Percentiles rank a stretch among this genome's conserved stretches.
phyloP scores from a whole-genome alignment of 371 early-diverging fungal species.

The Vairimorpha ceranae region DNA sequence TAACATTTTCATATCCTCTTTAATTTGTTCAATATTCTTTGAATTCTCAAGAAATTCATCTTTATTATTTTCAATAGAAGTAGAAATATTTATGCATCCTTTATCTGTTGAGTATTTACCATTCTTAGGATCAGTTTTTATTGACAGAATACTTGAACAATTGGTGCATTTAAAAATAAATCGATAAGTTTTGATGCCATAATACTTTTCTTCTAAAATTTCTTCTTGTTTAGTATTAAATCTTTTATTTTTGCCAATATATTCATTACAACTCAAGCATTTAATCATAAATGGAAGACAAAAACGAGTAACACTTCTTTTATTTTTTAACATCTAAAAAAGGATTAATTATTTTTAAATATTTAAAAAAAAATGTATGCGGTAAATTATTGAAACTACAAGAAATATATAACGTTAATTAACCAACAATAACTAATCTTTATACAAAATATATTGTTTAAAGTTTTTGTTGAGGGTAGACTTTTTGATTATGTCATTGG shows the following conservation, averaged over 20 bases:
- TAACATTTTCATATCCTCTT: not conserved
- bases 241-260: constrained; percentile 85
- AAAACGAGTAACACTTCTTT: constrained; percentile 57
- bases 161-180: constrained; percentile 87
- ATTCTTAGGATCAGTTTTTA: constrained; percentile 90
- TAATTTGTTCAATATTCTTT: not conserved
- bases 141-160: constrained; percentile 85
- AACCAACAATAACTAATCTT: not conserved
- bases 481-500: too few species aligned
- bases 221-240: constrained; percentile 75
- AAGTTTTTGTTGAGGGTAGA: too few species aligned
- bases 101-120: constrained; percentile 82
- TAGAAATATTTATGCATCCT: constrained; percentile 62
- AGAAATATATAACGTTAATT: too few species aligned
- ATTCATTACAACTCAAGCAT: constrained; percentile 79
- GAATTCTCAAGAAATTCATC: not conserved
- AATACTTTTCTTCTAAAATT: constrained; percentile 72
- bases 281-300: constrained; percentile 93
- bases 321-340: not conserved
- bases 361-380: too few species aligned
- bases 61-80: not conserved
- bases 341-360: not conserved
- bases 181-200: constrained; percentile 75
- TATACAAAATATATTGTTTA: too few species aligned
- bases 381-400: too few species aligned